These are phyloP conservation scores for Pelargonium citronellum DNA, from an alignment of 441 rosid genomes.

Conservation along the genomic window DNA sequence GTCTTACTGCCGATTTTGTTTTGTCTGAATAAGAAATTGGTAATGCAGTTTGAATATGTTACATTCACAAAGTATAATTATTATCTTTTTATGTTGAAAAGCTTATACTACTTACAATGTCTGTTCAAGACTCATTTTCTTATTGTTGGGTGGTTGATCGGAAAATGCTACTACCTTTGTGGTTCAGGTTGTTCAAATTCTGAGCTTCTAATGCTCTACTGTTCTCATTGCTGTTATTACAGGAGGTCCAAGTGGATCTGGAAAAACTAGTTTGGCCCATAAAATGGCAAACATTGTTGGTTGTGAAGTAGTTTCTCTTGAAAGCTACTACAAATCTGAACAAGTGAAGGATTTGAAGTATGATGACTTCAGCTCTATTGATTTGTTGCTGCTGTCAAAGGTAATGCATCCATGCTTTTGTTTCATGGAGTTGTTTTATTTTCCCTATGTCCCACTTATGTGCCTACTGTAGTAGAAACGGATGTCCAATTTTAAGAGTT, in stretches of 20 bases:
- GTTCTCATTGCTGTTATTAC: slow-evolving; percentile 25
- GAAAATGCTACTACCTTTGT: background rate
- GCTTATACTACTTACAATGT: background rate
- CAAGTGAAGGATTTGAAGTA: slow-evolving; percentile 86
- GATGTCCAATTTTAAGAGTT: background rate
- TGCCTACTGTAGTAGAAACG: background rate
- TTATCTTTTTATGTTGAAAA: background rate
- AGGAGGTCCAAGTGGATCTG: slow-evolving; percentile 99
- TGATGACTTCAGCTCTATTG: slow-evolving; percentile 88
- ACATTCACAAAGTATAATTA: background rate
- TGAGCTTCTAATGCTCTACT: slow-evolving; percentile 5
- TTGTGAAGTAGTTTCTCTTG: slow-evolving; percentile 98
- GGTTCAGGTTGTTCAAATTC: slow-evolving; percentile 11
- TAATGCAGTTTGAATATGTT: background rate
- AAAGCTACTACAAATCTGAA: slow-evolving; percentile 81
- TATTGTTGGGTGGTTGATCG: background rate
- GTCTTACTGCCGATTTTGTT: too few relatives aligned
- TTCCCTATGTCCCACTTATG: background rate
- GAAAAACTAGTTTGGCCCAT: slow-evolving; percentile 98
- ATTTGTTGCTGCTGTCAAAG: slow-evolving; percentile 83
- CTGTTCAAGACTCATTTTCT: too few relatives aligned
- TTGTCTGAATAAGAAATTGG: background rate
- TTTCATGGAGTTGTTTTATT: slow-evolving; percentile 13
- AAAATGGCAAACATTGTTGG: slow-evolving; percentile 99
- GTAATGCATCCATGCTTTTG: slow-evolving; percentile 31